Evolutionary conservation across 805 yeast species (phyloP), one percentile per base, ranked within the genome.

Genomic region (Saccharomycopsis sp.): DNA sequence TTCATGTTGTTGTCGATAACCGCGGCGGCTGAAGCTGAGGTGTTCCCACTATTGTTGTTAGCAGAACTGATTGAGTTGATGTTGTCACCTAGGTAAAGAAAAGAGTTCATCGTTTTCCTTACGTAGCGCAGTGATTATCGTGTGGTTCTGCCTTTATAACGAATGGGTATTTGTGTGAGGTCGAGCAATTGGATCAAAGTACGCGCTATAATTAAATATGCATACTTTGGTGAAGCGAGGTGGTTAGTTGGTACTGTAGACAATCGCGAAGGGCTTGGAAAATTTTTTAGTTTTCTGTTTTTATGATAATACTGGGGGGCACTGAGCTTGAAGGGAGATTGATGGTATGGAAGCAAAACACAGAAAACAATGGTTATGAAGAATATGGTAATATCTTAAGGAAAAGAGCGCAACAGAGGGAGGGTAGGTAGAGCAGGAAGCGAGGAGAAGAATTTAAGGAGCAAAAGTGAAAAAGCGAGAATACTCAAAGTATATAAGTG

Each of bases 31-130:
- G 21, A 12, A 12, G 48, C 21, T 12, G 48, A 18, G 16, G 18
- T 44, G 21, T n/a, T 18, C 21, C 18, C 18, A 44, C 16, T 44
- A 12, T 18, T 18, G 48, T 24, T 50, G 5, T 20, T 24, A 24
- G 20, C 24, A n/a, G 50, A 21, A 24, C 24, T 50, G 52, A 50
- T 50, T 16, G 47, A 48, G 18, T 55, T 44, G 50, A 55, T 55
- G 24, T 48, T 54, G 20, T 47, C 48, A 2, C 57, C 47, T 3
- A 21, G 50, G 44, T 37, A 50, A 23, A 55, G 44, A 55, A 24
- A 50, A 16, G 54, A 55, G 44, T 52, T 52, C 54, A 52, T 52
- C 14, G 34, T 51, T 24, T n/a, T 24, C 37, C 21, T 24, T 21
- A 29, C 18, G 9, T 12, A 15, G 41, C 2, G 18, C 21, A 51